Base-by-base conservation (phyloP, 2,329 filamentous ascomycete species). In the Beauveria sp. region DNA sequence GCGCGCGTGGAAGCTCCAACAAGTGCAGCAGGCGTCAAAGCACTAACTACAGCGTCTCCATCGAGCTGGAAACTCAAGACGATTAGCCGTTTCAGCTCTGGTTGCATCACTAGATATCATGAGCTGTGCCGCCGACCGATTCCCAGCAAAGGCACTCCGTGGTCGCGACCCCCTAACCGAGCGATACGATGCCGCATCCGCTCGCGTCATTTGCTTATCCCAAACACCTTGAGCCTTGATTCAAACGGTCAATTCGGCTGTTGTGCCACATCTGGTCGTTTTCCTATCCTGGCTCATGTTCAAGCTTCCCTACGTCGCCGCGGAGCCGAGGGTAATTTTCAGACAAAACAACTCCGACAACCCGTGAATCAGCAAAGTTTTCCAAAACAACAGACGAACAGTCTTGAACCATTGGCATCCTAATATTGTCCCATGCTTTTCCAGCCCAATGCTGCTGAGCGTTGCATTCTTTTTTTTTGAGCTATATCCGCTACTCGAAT, bases 141-240 rank as follows among this genome's bases (percentile, higher is more conserved):
- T 30, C 2, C 28, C 28, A 34, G 3, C 30, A 34, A 12, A 12
- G 30, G 30, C 30, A 10, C 28, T 30, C 28, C 9, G 9, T 7
- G n/a, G 4, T 26, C 34, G 2, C 6, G 6, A 24, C 1, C 12
- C 28, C 20, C 22, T 42, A 58, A 20, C 46, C 56, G 56, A 59
- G 38, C 47, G 56, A 59, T 52, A 52, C 56, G 56, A 51, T 59
- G 47, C 46, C 46, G 47, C 34, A 52, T 59, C 20, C 28, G 9
- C 30, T 24, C 38, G 34, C 34, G 34, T 51, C 30, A 20, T 28
- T 49, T 51, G 20, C 22, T 26, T 16, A 5, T 1, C 18, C 34
- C 7, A 18, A 6, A n/a, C 38, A 26, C 7, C 20, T 12, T 34
- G 45, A 14, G 43, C 26, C 52, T 55, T 55, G 52, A 55, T 45